Base-by-base conservation (phyloP, 768 basidiomycete genomes). In the Clitopilus hobsonii region DNA sequence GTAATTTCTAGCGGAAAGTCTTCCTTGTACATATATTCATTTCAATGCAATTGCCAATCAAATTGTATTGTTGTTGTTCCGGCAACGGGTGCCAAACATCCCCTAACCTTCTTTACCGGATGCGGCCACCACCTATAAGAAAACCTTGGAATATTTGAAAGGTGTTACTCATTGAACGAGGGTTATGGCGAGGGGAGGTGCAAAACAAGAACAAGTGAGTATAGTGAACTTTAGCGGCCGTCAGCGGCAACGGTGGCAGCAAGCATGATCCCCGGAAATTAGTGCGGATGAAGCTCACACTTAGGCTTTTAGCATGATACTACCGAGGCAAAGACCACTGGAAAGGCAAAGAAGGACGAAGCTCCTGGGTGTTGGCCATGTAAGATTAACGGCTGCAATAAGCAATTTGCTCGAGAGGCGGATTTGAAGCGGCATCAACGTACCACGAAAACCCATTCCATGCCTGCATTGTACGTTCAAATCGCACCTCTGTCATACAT, bases 371-470 rank as follows among this genome's bases (percentile, higher is more conserved):
- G 84, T 48, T 91, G 89, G 89, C 87, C 89, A 6, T 91, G 89
- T 75, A 83, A 83, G 67, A 89, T 91, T 65, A 81, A 85, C 64
- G 89, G 87, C 26, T 91, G 89, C 71, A 84, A 82, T 71, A 91
- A 90, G 69, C 82, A 88, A 65, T 91, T 91, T 64, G 88, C 86
- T 47, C 79, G 89, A 52, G 89, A 91, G 69, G 89, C 89, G 14
- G 89, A 91, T 74, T 71, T 91, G 59, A 90, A 89, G 74, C 67
- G 89, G 62, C 89, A 91, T 67, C 89, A 90, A 65, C 76, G 87
- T 66, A 91, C 89, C 27, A 89, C 89, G 22, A 91, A 88, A 67
- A 68, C 79, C 49, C 89, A 91, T 71, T 85, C 85, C 2, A 74
- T 86, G 67, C 86, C 89, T 29, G 83, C 81, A 62, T 89, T 85